Percentiles rank a stretch among this genome's conserved stretches.
Conservation (phyloP, 2,329 filamentous ascomycete species). For the Fusarium sp. region DNA sequence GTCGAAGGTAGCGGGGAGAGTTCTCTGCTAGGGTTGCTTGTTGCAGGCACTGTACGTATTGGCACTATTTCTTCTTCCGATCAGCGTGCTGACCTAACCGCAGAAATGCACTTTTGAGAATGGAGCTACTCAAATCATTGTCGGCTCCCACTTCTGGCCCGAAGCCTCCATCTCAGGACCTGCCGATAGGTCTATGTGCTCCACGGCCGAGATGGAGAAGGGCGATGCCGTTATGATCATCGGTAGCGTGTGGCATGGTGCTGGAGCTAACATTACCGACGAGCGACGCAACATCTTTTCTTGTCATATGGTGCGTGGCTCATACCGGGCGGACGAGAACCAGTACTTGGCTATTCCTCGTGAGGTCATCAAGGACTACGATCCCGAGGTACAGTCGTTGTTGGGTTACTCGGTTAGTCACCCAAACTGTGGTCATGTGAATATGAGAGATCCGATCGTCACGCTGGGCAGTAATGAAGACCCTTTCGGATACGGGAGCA, state of each 20-base stretch:
- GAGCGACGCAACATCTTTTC: neutral
- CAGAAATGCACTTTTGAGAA: neutral
- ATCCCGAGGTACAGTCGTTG: neutral
- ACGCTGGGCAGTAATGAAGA: too few species aligned
- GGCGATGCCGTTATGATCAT: neutral
- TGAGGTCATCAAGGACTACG: neutral
- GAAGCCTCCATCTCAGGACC: neutral
- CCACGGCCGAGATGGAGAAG: neutral
- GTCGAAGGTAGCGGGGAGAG: neutral
- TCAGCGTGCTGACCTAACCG: too few species aligned
- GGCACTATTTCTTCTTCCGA: too few species aligned
- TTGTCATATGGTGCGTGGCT: neutral
- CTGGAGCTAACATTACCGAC: neutral
- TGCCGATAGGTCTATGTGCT: neutral
- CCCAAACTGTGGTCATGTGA: too few species aligned
- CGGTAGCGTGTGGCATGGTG: neutral
- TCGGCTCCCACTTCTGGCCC: neutral
- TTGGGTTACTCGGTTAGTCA: too few species aligned
- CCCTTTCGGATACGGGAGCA: too few species aligned
- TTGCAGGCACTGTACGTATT: neutral
- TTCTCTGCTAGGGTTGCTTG: neutral
- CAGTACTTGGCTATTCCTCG: neutral
- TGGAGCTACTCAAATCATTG: neutral
- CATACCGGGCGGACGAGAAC: neutral
- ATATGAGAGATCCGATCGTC: too few species aligned